These are phyloP conservation scores for Suillus placidus DNA, from an alignment of 768 basidiomycete genomes.

Conservation along the genomic window DNA sequence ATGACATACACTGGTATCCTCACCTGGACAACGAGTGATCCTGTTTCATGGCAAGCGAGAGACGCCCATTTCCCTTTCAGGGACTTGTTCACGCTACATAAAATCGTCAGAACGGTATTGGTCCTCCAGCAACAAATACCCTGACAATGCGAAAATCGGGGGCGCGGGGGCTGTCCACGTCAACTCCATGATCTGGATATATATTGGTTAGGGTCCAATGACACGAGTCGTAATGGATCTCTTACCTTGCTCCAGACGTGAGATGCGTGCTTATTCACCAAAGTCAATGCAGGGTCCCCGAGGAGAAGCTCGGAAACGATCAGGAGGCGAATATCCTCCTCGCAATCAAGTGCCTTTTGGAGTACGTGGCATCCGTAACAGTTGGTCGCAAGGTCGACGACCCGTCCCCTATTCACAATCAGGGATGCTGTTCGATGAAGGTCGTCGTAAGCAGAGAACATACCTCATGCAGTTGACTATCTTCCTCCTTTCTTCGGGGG, in stretches of 20 bases:
- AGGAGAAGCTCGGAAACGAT: constrained; percentile 85
- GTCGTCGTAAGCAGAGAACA: constrained; percentile 12
- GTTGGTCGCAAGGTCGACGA: constrained; percentile 86
- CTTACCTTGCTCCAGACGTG: constrained; percentile 90
- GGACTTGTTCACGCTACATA: constrained; percentile 77
- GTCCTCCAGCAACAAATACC: constrained; percentile 15
- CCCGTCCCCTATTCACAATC: constrained; percentile 57
- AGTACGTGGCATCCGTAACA: constrained; percentile 90
- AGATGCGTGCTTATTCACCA: constrained; percentile 89
- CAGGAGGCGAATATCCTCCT: constrained; percentile 80
- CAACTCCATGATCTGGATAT: constrained; percentile 79
- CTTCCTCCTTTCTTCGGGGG: constrained; percentile 73
- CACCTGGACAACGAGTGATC: constrained; percentile 86
- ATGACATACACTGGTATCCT: constrained; percentile 9
- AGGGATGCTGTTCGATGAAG: background rate
- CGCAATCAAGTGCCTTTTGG: constrained; percentile 88
- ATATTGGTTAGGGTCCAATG: constrained; percentile 13
- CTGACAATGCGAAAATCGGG: constrained; percentile 85
- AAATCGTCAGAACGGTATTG: constrained; percentile 3
- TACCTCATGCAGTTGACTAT: constrained; percentile 88
- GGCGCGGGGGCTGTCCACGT: constrained; percentile 87
- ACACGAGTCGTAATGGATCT: constrained; percentile 4
- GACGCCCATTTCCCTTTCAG: constrained; percentile 89
- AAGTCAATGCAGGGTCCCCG: constrained; percentile 82
- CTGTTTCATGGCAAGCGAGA: constrained; percentile 88